Evolutionary conservation across 2,329 filamentous ascomycete species (phyloP).

Genomic region (Penicillium polonicum): DNA sequence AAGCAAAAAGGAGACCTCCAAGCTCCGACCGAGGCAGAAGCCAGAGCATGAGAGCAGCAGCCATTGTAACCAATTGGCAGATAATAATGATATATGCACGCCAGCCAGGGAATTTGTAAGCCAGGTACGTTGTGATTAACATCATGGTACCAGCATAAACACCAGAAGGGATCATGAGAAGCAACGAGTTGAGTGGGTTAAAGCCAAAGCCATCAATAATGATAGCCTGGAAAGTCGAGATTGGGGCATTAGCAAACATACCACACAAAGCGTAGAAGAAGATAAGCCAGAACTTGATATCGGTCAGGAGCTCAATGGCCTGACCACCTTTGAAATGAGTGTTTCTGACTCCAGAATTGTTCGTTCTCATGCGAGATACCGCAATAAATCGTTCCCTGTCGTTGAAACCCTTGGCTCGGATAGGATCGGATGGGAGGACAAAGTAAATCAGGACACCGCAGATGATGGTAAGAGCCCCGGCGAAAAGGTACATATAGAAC

Average conservation of each 20-base stretch:
- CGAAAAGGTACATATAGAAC: conserved; percentile 1
- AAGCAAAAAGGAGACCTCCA: not conserved
- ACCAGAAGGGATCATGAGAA: conserved; percentile 46
- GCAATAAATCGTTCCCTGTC: conserved; percentile 20
- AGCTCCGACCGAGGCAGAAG: not conserved
- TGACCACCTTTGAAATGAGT: conserved; percentile 48
- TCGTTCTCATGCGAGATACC: conserved; percentile 27
- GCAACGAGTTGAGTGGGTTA: conserved; percentile 44
- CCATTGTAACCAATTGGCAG: not conserved
- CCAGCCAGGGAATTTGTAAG: conserved; percentile 34
- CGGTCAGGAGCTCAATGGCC: conserved; percentile 24
- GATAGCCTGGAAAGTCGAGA: conserved; percentile 48
- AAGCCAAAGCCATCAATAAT: conserved; percentile 50
- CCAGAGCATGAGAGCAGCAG: not conserved
- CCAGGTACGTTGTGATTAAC: conserved; percentile 43
- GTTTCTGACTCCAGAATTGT: conserved; percentile 38
- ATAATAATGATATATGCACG: not conserved
- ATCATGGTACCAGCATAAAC: conserved; percentile 40
- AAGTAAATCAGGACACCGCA: not conserved
- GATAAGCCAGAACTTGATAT: conserved; percentile 1
- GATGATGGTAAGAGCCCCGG: not conserved
- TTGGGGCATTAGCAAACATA: conserved; percentile 48
- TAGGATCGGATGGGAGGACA: not conserved
- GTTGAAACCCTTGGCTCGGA: not conserved
- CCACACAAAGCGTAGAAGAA: conserved; percentile 43